Evolutionary conservation across 2,329 filamentous ascomycete genomes (phyloP).

Genomic region (Trichothecium roseum): DNA sequence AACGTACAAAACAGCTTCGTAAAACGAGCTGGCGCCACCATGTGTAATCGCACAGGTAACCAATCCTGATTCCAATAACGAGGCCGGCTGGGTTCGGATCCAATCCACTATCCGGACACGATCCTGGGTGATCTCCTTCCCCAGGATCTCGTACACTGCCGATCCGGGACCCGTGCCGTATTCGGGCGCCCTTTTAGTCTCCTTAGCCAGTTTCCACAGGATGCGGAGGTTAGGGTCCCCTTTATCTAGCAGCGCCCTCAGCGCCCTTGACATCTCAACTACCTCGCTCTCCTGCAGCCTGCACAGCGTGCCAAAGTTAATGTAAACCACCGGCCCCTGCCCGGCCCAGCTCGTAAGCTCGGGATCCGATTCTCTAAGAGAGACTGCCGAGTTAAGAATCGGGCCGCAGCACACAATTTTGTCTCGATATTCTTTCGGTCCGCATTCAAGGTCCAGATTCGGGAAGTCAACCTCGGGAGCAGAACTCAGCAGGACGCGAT

Average conservation of each 20-base stretch:
- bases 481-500: background rate
- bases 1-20: slow-evolving; percentile 24
- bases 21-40: slow-evolving; percentile 34
- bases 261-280: slow-evolving; percentile 23
- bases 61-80: slow-evolving; percentile 23
- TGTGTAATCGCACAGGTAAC: slow-evolving; percentile 32
- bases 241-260: slow-evolving; percentile 13
- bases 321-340: slow-evolving; percentile 30
- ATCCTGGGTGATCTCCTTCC: slow-evolving; percentile 14
- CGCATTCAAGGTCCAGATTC: slow-evolving; percentile 23
- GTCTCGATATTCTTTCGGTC: background rate
- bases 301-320: slow-evolving; percentile 35
- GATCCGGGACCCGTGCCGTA: slow-evolving; percentile 6
- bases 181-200: slow-evolving; percentile 8
- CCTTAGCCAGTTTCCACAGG: slow-evolving; percentile 20
- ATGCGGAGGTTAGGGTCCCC: slow-evolving; percentile 11
- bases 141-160: slow-evolving; percentile 12
- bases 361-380: slow-evolving; percentile 24
- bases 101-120: slow-evolving; percentile 27
- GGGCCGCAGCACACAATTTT: slow-evolving; percentile 32
- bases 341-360: slow-evolving; percentile 32
- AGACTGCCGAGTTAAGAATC: slow-evolving; percentile 23
- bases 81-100: slow-evolving; percentile 25
- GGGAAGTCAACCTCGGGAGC: slow-evolving; percentile 26
- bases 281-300: slow-evolving; percentile 20